Base-by-base conservation (phyloP, 192 early-diverging fungal genomes). In the Backusella circina region DNA sequence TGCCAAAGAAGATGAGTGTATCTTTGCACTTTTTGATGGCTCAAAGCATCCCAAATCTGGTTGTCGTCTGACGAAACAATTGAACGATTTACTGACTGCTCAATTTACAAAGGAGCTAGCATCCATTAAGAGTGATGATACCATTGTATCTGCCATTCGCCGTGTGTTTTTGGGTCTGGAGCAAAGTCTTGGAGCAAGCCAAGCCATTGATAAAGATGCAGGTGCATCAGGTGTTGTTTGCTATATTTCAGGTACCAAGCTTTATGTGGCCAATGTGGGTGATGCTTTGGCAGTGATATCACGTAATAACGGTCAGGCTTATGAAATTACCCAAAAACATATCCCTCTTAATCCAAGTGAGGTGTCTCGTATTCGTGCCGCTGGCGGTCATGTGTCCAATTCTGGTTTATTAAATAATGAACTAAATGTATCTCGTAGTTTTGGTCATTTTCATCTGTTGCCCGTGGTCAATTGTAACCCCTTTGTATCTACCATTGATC, bases 11-110 rank as follows among this genome's bases (percentile, higher is more conserved):
- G 94, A 97, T 74, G 95, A 97, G 76, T 93, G 91, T 36, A 73
- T 97, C 1, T 96, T 97, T 86, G 95, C 92, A 7, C 75, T 97
- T 7, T 97, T 95, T 83, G 93, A 97, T 72, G 93, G 93, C 18
- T 82, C 88, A 28, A 88, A 80, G 70, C 68, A 82, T 74, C 44
- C 88, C 64, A 80, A 92, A 76, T 65, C 71, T 21, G 85, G 89
- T 28, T 81, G 83, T 50, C 83, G 78, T 47, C 85, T 91, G 36
- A 87, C 88, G 5, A 91, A 88, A 61, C 90, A 94, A 44, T 81
- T 95, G 23, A 91, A 91, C 73, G 93, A 95, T 74, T 82, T 85
- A 68, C 88, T 95, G 47, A 83, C 86, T 7, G 82, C 83, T 26
- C 85, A 86, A 72, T 89, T 97, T 64, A 90, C 86, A 36, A 85